phyloP scores from a whole-genome alignment of 176 grass and related monocot genomes.

The Eragrostis curvula region DNA sequence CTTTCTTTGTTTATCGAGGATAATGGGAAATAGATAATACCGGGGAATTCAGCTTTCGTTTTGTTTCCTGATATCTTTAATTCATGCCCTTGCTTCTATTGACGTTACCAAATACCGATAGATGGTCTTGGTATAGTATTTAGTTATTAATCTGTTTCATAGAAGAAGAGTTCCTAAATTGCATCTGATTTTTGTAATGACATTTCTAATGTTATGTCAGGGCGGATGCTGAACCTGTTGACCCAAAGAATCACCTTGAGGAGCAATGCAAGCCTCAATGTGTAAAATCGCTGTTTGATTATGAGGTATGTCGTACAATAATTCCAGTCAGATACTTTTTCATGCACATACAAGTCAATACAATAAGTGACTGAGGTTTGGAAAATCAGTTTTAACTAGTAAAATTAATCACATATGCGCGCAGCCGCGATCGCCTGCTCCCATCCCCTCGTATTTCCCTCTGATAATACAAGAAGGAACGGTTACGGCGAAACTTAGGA shows the following conservation, averaged over 20 bases:
- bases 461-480: no score
- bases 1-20: not conserved
- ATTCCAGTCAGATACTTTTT: not conserved
- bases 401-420: no score
- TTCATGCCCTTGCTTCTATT: no score
- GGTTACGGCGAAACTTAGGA: no score
- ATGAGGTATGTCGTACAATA: conserved; percentile 41
- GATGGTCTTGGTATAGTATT: not conserved
- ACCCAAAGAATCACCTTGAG: conserved; percentile 65
- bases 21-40: not conserved
- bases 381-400: not conserved
- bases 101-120: not conserved
- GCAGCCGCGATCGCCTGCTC: no score
- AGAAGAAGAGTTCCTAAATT: not conserved
- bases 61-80: no score
- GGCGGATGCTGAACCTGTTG: conserved; percentile 62
- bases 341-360: not conserved
- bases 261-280: conserved; percentile 74
- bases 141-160: not conserved
- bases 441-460: no score
- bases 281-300: conserved; percentile 59
- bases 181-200: not conserved
- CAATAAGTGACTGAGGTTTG: not conserved
- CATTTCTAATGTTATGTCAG: not conserved
- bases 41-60: no score